Evolutionary conservation across 331 rosid species (phyloP).

Genomic region (Acacia pycnantha): DNA sequence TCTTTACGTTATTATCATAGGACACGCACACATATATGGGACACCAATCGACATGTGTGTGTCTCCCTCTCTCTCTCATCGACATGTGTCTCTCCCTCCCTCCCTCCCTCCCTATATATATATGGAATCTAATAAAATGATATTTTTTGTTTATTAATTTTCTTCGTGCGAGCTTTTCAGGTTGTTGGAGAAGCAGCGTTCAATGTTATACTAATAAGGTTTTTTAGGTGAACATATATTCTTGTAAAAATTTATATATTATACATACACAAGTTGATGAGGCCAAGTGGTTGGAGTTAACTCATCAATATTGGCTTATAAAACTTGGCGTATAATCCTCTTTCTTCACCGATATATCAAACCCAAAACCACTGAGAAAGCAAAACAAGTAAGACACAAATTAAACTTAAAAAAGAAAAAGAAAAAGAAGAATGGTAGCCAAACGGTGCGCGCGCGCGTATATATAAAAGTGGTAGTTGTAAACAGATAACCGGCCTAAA

Average conservation of each 20-base stretch:
- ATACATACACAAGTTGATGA: not conserved
- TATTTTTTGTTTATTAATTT: not conserved
- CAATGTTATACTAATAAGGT: not conserved
- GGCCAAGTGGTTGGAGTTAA: constrained; percentile 57
- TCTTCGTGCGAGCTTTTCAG: not conserved
- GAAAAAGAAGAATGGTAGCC: not conserved
- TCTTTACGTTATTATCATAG: not conserved
- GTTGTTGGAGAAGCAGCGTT: not conserved
- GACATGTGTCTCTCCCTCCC: no score
- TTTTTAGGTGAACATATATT: not conserved
- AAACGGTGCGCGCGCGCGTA: not conserved
- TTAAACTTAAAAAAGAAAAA: not conserved
- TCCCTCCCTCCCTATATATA: no score
- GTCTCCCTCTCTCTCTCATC: no score
- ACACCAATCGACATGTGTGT: not conserved
- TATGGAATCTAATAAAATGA: not conserved
- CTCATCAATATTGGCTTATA: constrained; percentile 46
- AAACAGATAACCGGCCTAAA: constrained; percentile 71
- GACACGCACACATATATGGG: not conserved
- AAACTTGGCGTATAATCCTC: constrained; percentile 48
- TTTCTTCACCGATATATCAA: constrained; percentile 55
- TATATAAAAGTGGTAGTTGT: constrained; percentile 52
- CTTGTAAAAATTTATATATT: not conserved
- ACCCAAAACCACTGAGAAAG: constrained; percentile 30
- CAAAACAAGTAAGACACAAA: not conserved